Base-by-base conservation (phyloP, 2,329 filamentous ascomycete genomes). In the Hypoxylon sp. region DNA sequence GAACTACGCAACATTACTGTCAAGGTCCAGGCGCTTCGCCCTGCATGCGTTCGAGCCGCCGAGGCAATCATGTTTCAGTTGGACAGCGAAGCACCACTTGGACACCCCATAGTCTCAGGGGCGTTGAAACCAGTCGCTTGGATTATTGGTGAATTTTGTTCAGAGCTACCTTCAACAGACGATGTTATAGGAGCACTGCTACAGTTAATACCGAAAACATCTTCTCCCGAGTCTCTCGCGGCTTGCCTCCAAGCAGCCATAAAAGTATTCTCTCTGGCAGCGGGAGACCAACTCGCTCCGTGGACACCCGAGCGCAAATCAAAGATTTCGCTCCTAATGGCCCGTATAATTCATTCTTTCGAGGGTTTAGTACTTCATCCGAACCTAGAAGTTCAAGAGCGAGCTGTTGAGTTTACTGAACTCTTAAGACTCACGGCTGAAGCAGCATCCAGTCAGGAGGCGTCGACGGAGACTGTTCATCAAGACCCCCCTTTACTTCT, bases 1-100 rank as follows among this genome's bases (percentile, higher is more conserved):
- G 94, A 99, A 78, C 79, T 99, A 28, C 89, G 93, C 52, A 98
- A 94, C 71, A 87, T 99, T 53, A 91, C 94, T 1, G 93, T 98
- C 53, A 92, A 97, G 71, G 95, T 99, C 22, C 91, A 89, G 75
- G 93, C 89, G 41, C 89, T 98, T 72, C 87, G 95, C 54, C 80
- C 85, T 32, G 89, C 94, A 70, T 91, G 92, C n/a, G 88, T 95
- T 3, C 87, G 89, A 68, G 93, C 94, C 10, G 92, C 94, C 0
- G 93, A 97, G 71, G 82, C 92, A 11, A 85, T 98, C 2, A 79
- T 92, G 26, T 80, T 84, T 22, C 88, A 86, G 54, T 79, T 87
- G 51, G 83, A 79, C 61, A 76, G 79, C 8, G 85, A 85, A 39
- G 80, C 82, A 0, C 81, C 85, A 0, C 73, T 82, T 20, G 84